phyloP scores from a whole-genome alignment of 108 stramenopile genomes.

The Nitzschia sp. region DNA sequence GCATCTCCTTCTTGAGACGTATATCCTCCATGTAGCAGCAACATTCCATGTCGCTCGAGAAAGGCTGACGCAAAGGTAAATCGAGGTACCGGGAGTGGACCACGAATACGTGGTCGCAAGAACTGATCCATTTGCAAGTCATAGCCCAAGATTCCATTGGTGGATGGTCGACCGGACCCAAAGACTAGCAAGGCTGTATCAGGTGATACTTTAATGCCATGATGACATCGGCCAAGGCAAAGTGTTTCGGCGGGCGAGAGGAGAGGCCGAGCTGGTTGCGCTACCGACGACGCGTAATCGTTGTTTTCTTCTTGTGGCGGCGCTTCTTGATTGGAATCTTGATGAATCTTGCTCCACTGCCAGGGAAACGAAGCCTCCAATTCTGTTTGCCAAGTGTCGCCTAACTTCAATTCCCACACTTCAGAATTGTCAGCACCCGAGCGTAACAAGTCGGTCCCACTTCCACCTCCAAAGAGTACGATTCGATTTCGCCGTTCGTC shows the following conservation, averaged over 20 bases:
- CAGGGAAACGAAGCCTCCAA: constrained; percentile 44
- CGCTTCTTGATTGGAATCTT: constrained; percentile 4
- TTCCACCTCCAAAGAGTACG: constrained; percentile 68
- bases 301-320: constrained; percentile 10
- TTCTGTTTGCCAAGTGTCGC: constrained; percentile 21
- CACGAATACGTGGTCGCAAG: constrained; percentile 28
- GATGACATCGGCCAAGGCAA: constrained; percentile 62
- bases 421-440: constrained; percentile 55
- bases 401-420: constrained; percentile 62
- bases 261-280: neutral
- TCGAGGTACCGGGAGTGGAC: constrained; percentile 45
- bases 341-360: constrained; percentile 42
- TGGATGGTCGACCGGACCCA: constrained; percentile 58
- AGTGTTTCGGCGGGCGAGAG: constrained; percentile 45
- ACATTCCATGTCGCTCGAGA: constrained; percentile 46
- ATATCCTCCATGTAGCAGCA: constrained; percentile 65
- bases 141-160: constrained; percentile 59
- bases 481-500: constrained; percentile 51
- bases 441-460: constrained; percentile 54
- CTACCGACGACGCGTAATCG: neutral
- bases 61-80: constrained; percentile 45
- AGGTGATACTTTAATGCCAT: constrained; percentile 43
- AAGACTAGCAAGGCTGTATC: constrained; percentile 52
- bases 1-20: constrained; percentile 28
- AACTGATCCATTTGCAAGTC: constrained; percentile 45